Base-by-base conservation (phyloP, 148 eudicot genomes). In the Rhododendron kiyosumense region DNA sequence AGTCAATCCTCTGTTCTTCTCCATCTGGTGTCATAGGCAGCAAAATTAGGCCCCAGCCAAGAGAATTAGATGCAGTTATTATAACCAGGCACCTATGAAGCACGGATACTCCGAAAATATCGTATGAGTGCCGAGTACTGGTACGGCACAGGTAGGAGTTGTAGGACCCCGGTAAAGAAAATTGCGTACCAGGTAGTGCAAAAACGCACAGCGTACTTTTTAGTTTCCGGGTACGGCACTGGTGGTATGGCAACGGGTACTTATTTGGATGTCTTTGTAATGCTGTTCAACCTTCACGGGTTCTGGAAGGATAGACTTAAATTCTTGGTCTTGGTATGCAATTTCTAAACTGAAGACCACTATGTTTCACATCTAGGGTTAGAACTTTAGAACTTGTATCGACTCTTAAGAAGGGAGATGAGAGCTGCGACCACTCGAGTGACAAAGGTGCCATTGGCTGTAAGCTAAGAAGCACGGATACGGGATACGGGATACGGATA, bases 1-100 rank as follows among this genome's bases (percentile, higher is more conserved):
- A 75, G 96, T 93, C 65, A 96, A 90, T 43, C 98, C 98, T 89
- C 94, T 90, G 83, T 96, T 96, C 91, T 94, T 96, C 86, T 93
- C 96, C 87, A 96, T 96, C 98, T 94, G 91, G 26, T 9, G 77
- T 17, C 20, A 30, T 22, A 38, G 78, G 28, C 32, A 78, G 43
- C 81, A 71, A 46, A 69, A 80, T 65, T 17, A 77, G n/a, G 38
- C 2, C 34, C 38, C 76, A 71, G 76, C 38, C 7, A 67, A 3
- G 36, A 10, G 17, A 15, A 36, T 34, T 28, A 81, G 46, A 10
- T 6, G 9, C 46, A 45, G 38, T 52, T 34, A 38, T 18, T 45
- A 81, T 52, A 52, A 69, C 5, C 15, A 2, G 36, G 18, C 36
- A 69, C 36, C 75, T 69, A 28, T 41, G 45, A 41, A 41, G 45